Percentiles rank a stretch among this genome's conserved stretches.
Evolutionary conservation across 306 rosid genomes (phyloP).

Genomic region (Vigna mungo): DNA sequence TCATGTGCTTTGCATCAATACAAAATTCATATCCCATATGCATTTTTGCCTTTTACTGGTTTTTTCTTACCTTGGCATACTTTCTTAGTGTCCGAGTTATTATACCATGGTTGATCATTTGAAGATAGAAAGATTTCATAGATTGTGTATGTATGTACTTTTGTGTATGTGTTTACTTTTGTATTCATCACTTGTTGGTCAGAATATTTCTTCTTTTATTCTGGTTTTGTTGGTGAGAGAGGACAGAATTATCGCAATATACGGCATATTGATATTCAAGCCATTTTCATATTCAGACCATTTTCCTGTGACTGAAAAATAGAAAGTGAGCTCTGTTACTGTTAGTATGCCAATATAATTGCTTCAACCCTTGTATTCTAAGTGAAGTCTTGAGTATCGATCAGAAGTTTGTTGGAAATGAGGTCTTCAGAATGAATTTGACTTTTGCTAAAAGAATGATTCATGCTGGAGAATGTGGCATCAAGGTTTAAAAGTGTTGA

Average conservation of each 20-base stretch:
- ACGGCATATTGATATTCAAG: slow-evolving; percentile 12
- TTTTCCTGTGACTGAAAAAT: slow-evolving; percentile 12
- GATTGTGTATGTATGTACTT: neutral
- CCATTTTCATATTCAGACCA: neutral
- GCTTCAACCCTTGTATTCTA: slow-evolving; percentile 6
- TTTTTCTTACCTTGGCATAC: neutral
- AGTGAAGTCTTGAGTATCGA: neutral
- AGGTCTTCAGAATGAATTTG: neutral
- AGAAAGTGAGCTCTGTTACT: neutral
- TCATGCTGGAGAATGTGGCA: neutral
- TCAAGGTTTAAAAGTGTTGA: neutral
- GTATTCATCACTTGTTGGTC: slow-evolving; percentile 11
- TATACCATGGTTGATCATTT: slow-evolving; percentile 2
- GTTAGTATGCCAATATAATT: neutral
- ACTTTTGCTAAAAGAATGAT: neutral
- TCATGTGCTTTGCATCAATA: slow-evolving; percentile 24
- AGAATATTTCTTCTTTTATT: slow-evolving; percentile 23
- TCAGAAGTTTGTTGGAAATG: neutral
- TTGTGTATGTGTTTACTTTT: no score
- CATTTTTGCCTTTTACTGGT: neutral
- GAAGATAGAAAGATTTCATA: neutral
- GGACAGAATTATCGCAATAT: neutral
- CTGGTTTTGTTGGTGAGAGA: slow-evolving; percentile 13
- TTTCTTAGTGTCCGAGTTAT: neutral
- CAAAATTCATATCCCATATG: slow-evolving; percentile 20